A percentile compares a stretch with the other conserved stretches of the same genome.
Evolutionary conservation across 805 yeast genomes (phyloP).

Genomic region (Teunomyces aglyptinius): DNA sequence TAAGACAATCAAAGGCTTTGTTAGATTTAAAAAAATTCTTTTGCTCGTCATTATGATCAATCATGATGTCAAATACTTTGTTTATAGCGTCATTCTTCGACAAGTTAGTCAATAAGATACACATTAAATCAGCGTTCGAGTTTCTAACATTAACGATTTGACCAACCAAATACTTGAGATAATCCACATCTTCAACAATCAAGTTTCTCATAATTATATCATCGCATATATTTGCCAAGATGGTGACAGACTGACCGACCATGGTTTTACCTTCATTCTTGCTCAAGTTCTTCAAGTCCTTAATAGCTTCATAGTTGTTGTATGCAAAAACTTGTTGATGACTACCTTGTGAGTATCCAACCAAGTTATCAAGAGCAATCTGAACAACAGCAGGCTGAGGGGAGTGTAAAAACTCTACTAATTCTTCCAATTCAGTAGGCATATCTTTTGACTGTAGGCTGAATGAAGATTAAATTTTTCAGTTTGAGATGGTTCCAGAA

Average conservation of each 20-base stretch:
- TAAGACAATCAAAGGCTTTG: constrained; percentile 69
- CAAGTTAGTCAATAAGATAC: constrained; percentile 80
- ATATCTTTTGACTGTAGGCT: constrained; percentile 16
- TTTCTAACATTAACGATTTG: constrained; percentile 56
- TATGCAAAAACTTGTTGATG: constrained; percentile 64
- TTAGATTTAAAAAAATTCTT: constrained; percentile 51
- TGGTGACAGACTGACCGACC: constrained; percentile 70
- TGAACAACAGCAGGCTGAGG: constrained; percentile 76
- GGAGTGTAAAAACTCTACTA: constrained; percentile 79
- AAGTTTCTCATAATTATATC: constrained; percentile 60
- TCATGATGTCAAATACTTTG: constrained; percentile 43
- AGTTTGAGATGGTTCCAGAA: constrained; percentile 5
- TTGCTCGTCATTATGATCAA: constrained; percentile 36
- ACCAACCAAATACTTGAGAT: constrained; percentile 46
- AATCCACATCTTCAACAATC: constrained; percentile 63
- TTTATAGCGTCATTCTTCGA: constrained; percentile 73
- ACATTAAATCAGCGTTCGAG: constrained; percentile 72
- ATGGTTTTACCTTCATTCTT: constrained; percentile 52
- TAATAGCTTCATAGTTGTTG: constrained; percentile 67
- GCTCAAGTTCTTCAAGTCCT: constrained; percentile 64
- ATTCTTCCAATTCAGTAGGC: constrained; percentile 48
- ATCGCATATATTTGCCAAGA: constrained; percentile 79
- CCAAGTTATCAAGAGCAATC: constrained; percentile 80
- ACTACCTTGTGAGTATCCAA: constrained; percentile 75
- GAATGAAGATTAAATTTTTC: constrained; percentile 3